phyloP scores from a whole-genome alignment of 73 alveolate species.

The Paramecium caudatum region DNA sequence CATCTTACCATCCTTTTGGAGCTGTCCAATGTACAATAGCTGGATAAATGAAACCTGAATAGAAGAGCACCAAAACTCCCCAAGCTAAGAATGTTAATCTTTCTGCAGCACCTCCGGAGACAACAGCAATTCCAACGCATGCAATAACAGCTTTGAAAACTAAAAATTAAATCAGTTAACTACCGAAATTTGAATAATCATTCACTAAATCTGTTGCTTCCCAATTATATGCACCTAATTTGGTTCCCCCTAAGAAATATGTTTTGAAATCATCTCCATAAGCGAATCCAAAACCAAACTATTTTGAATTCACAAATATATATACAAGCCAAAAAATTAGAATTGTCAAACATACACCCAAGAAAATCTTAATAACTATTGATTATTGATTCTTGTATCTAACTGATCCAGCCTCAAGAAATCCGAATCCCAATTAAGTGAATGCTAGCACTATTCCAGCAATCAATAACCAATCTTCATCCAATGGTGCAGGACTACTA shows the following conservation, averaged over 20 bases:
- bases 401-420: conserved; percentile 53
- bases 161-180: background rate
- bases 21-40: conserved; percentile 54
- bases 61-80: conserved; percentile 12
- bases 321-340: conserved; percentile 49
- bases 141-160: conserved; percentile 18
- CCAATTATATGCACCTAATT: conserved; percentile 56
- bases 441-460: conserved; percentile 40
- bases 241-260: conserved; percentile 37
- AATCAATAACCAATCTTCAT: conserved; percentile 55
- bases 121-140: background rate
- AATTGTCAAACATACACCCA: conserved; percentile 12
- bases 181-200: conserved; percentile 64
- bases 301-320: background rate
- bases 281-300: conserved; percentile 54
- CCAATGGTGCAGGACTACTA: background rate
- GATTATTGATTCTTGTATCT: conserved; percentile 60
- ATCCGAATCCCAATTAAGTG: conserved; percentile 48
- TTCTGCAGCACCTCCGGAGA: conserved; percentile 55
- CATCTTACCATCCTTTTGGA: background rate
- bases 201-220: background rate
- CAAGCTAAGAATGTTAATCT: conserved; percentile 59
- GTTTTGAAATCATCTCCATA: conserved; percentile 38
- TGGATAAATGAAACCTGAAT: conserved; percentile 54
- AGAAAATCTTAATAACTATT: conserved; percentile 36